Evolutionary conservation across 139 green algal genomes (phyloP).

Genomic region (Closterium sp.): DNA sequence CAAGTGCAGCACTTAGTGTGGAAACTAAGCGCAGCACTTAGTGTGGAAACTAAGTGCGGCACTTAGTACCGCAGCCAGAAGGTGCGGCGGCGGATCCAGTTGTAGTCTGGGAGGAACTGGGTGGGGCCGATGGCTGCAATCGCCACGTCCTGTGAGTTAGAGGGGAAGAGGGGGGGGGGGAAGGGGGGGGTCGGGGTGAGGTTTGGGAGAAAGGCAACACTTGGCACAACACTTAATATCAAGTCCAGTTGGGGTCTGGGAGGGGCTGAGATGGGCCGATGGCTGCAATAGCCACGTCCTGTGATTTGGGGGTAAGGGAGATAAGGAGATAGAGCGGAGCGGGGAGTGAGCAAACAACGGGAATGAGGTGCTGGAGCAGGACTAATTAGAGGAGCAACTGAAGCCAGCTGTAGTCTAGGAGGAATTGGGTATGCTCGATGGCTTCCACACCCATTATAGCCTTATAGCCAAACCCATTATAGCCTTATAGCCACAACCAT

Average conservation of each 20-base stretch:
- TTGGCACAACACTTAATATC: conserved; percentile 1
- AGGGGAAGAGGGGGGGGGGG: neutral
- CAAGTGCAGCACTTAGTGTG: neutral
- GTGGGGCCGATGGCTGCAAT: conserved; percentile 86
- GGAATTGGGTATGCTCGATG: conserved; percentile 80
- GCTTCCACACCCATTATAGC: conserved; percentile 81
- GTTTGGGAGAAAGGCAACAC: no score
- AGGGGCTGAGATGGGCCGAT: conserved; percentile 85
- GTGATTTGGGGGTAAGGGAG: neutral
- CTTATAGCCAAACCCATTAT: conserved; percentile 87
- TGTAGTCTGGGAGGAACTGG: conserved; percentile 92
- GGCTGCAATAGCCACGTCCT: conserved; percentile 80
- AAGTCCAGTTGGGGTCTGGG: conserved; percentile 95
- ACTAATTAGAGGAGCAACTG: no score
- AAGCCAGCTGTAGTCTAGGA: conserved; percentile 98
- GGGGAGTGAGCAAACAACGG: no score
- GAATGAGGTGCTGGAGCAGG: no score
- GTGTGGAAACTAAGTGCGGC: neutral
- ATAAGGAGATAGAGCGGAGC: no score
- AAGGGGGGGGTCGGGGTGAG: no score
- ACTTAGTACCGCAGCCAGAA: conserved; percentile 93
- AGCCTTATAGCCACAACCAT: no score
- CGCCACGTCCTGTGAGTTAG: conserved; percentile 65
- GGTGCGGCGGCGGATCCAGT: conserved; percentile 86
- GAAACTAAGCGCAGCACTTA: neutral